A percentile compares a stretch with the other conserved stretches of the same genome.
Evolutionary conservation across 2,329 filamentous ascomycete species (phyloP).

Genomic region (Clonostachys byssicola): DNA sequence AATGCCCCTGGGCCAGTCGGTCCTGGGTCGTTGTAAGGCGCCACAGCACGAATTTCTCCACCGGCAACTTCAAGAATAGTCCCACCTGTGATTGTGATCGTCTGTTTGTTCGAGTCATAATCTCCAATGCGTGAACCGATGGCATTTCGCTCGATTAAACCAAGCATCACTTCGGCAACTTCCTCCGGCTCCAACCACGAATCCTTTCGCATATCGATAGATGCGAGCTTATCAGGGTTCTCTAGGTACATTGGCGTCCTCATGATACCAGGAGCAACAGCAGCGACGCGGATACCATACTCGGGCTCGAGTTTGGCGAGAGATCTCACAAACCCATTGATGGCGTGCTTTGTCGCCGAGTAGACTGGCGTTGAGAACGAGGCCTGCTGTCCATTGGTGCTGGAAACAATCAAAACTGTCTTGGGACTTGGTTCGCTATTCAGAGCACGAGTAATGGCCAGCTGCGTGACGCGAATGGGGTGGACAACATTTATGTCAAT

Average conservation of each 20-base stretch:
- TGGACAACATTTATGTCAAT: slow-evolving; percentile 36
- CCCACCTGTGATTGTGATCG: too few species aligned
- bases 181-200: slow-evolving; percentile 34
- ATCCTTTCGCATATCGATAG: slow-evolving; percentile 24
- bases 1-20: too few species aligned
- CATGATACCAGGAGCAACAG: slow-evolving; percentile 37
- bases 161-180: slow-evolving; percentile 38
- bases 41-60: too few species aligned
- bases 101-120: too few species aligned
- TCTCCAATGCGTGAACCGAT: too few species aligned
- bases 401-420: slow-evolving; percentile 28
- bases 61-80: too few species aligned
- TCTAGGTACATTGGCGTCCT: slow-evolving; percentile 40
- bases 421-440: slow-evolving; percentile 19
- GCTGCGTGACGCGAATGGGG: slow-evolving; percentile 31
- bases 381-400: slow-evolving; percentile 26
- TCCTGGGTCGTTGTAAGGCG: too few species aligned
- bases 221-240: slow-evolving; percentile 33
- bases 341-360: slow-evolving; percentile 28
- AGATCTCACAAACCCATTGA: slow-evolving; percentile 33
- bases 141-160: too few species aligned
- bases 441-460: slow-evolving; percentile 20
- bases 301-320: slow-evolving; percentile 25
- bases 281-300: slow-evolving; percentile 30
- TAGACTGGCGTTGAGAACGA: slow-evolving; percentile 29